Conservation (phyloP, 2,329 filamentous ascomycete species). For the Nannizziopsis arthrosporioides region DNA sequence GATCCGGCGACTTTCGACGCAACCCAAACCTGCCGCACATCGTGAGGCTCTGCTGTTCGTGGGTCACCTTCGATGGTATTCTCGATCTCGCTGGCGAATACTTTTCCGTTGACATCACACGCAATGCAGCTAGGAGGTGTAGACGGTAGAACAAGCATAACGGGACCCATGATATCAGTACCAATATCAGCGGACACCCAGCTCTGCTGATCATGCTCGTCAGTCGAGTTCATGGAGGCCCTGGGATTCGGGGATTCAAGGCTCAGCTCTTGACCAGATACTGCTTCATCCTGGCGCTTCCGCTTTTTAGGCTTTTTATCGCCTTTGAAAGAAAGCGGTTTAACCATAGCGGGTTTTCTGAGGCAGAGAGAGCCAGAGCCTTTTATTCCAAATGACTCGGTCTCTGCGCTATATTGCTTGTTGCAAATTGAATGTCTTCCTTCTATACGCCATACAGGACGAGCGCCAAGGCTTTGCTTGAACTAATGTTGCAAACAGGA, state of each 20-base stretch:
- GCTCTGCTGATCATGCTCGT: constrained; percentile 56
- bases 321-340: constrained; percentile 88
- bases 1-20: constrained; percentile 73
- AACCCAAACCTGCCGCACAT: constrained; percentile 92
- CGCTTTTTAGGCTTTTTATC: constrained; percentile 92
- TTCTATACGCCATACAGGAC: too few relatives aligned
- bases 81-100: constrained; percentile 71
- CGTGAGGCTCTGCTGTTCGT: constrained; percentile 81
- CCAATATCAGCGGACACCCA: constrained; percentile 78
- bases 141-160: constrained; percentile 71
- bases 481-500: too few relatives aligned
- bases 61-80: constrained; percentile 79
- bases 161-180: constrained; percentile 65
- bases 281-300: constrained; percentile 52
- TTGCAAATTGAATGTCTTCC: too few relatives aligned
- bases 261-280: constrained; percentile 11
- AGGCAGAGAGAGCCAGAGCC: too few relatives aligned
- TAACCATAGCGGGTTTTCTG: constrained; percentile 43
- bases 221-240: constrained; percentile 26
- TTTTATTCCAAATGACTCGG: too few relatives aligned
- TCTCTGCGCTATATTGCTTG: too few relatives aligned
- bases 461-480: too few relatives aligned
- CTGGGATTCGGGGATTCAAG: neutral
- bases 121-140: constrained; percentile 63
- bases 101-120: constrained; percentile 73